Percentiles rank a stretch among this genome's conserved stretches.
Evolutionary conservation across 345 rosid species (phyloP).

Genomic region (Eucalyptus marginata): DNA sequence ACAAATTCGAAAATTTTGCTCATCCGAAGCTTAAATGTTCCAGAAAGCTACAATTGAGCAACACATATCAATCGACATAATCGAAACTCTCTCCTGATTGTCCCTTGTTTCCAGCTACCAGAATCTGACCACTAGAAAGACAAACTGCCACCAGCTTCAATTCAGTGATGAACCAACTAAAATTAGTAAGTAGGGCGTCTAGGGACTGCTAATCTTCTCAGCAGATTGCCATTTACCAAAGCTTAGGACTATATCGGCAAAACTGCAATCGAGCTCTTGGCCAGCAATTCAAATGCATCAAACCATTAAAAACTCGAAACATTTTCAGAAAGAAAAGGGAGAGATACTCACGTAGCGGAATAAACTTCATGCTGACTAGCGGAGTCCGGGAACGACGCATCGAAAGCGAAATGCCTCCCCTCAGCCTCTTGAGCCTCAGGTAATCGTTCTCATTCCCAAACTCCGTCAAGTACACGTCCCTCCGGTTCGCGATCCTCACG

Average conservation of each 20-base stretch:
- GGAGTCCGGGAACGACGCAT: slow-evolving; percentile 76
- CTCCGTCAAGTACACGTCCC: slow-evolving; percentile 83
- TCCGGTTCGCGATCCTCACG: slow-evolving; percentile 63
- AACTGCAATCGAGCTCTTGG: background rate
- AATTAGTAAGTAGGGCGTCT: background rate
- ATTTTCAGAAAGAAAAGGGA: background rate
- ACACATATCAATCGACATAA: background rate
- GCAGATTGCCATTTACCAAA: background rate
- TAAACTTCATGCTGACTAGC: slow-evolving; percentile 75
- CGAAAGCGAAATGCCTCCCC: slow-evolving; percentile 87
- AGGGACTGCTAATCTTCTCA: background rate
- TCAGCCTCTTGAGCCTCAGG: slow-evolving; percentile 80
- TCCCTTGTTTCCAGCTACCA: background rate
- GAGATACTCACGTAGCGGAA: slow-evolving; percentile 63
- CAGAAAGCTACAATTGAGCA: background rate
- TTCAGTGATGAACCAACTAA: background rate
- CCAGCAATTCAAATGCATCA: background rate
- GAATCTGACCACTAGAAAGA: background rate
- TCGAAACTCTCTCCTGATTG: background rate
- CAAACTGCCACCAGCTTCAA: background rate
- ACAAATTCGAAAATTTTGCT: background rate
- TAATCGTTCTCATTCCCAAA: slow-evolving; percentile 74
- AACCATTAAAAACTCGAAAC: background rate
- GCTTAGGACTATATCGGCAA: background rate
- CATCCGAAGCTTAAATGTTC: background rate